Evolutionary conservation across 805 yeast genomes (phyloP).

Genomic region (Saccharomycopsis oosterbeekiorum): DNA sequence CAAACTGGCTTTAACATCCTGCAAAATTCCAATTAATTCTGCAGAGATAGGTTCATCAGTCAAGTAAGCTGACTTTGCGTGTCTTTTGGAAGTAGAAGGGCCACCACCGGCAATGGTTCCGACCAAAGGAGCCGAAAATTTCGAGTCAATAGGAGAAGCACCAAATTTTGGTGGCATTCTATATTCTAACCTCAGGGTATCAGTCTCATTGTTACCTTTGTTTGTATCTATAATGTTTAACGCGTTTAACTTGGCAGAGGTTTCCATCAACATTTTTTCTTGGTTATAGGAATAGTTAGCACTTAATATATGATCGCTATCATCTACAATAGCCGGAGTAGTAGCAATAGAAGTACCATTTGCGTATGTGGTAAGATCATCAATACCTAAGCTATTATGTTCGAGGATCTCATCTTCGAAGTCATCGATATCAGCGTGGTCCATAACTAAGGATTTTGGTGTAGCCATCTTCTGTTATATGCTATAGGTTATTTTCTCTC

Average conservation of each 20-base stretch:
- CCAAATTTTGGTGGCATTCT: conserved; percentile 26
- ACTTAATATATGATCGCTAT: conserved; percentile 21
- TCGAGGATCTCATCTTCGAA: neutral
- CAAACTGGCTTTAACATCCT: conserved; percentile 56
- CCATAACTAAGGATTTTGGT: neutral
- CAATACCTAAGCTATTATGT: neutral
- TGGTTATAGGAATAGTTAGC: conserved; percentile 59
- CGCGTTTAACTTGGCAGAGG: conserved; percentile 57
- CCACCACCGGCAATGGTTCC: conserved; percentile 13
- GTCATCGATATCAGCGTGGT: neutral
- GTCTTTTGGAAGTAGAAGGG: conserved; percentile 24
- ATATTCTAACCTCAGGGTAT: neutral
- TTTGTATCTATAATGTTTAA: conserved; percentile 24
- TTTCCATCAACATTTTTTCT: conserved; percentile 52
- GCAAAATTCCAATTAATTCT: conserved; percentile 55
- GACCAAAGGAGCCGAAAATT: conserved; percentile 6
- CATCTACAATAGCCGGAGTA: conserved; percentile 7
- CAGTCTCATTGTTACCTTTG: neutral
- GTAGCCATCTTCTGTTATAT: neutral
- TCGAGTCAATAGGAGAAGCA: conserved; percentile 19
- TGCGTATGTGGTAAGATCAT: neutral
- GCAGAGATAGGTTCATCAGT: conserved; percentile 50
- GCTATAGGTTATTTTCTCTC: neutral
- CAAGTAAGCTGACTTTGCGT: conserved; percentile 40
- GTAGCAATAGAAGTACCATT: neutral